Conservation (phyloP, 768 basidiomycete species). For the Termitomyces sp. region DNA sequence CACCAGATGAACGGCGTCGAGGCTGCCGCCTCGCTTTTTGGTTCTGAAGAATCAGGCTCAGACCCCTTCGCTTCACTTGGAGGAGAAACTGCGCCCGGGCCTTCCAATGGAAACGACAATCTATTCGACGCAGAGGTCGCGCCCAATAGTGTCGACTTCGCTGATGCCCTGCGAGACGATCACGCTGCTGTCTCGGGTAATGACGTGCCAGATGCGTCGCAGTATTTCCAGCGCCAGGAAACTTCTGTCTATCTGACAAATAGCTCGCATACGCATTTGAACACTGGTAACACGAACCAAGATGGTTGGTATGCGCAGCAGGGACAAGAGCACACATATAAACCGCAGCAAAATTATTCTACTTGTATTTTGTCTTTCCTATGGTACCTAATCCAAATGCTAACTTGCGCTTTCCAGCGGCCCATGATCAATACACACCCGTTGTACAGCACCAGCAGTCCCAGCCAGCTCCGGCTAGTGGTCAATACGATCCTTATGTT, state of each 20-base stretch:
- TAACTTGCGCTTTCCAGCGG: slow-evolving; percentile 3
- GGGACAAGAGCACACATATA: slow-evolving; percentile 20
- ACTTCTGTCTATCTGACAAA: slow-evolving; percentile 6
- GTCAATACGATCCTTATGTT: slow-evolving; percentile 31
- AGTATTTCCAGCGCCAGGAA: slow-evolving; percentile 14
- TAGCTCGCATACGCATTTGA: slow-evolving; percentile 3
- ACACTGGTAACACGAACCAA: slow-evolving; percentile 10
- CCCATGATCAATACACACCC: slow-evolving; percentile 5
- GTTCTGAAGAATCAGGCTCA: slow-evolving; percentile 50
- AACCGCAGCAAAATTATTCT: slow-evolving; percentile 11
- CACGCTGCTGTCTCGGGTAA: background rate
- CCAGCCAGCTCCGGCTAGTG: slow-evolving; percentile 3
- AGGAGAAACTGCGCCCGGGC: slow-evolving; percentile 14
- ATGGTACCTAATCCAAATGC: background rate
- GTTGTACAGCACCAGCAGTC: slow-evolving; percentile 3
- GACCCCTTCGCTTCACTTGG: slow-evolving; percentile 66
- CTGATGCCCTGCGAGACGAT: background rate
- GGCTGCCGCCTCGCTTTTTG: slow-evolving; percentile 81
- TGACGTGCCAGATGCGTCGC: slow-evolving; percentile 11
- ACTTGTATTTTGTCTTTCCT: slow-evolving; percentile 5
- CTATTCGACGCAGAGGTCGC: slow-evolving; percentile 10
- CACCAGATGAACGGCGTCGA: slow-evolving; percentile 57
- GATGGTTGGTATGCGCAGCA: slow-evolving; percentile 26
- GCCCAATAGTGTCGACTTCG: slow-evolving; percentile 7
- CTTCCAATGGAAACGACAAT: slow-evolving; percentile 18